A percentile compares a stretch with the other conserved stretches of the same genome.
Conservation (phyloP, 306 rosid species). For the Begonia peltatifolia region DNA sequence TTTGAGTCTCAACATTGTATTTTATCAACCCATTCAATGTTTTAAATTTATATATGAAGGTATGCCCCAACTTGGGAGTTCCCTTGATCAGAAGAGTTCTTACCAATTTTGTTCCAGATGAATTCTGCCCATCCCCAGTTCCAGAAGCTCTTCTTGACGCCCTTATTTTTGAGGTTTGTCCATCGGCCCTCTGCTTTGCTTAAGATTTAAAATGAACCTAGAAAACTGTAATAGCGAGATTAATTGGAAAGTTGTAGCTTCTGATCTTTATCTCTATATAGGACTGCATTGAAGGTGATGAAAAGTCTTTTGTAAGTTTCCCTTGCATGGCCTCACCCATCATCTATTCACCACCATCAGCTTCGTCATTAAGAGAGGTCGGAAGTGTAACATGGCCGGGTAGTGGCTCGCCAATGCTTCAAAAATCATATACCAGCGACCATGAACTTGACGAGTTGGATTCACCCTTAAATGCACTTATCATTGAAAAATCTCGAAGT, state of each 20-base stretch:
- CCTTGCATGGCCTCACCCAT: constrained; percentile 55
- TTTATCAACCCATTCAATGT: background rate
- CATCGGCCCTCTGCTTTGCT: background rate
- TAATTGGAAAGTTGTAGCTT: background rate
- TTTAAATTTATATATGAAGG: constrained; percentile 18
- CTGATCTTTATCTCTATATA: constrained; percentile 12
- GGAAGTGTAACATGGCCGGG: constrained; percentile 28
- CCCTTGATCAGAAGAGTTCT: constrained; percentile 55
- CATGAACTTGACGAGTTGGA: constrained; percentile 83
- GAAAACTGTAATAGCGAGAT: too few relatives aligned
- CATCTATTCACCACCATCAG: constrained; percentile 45
- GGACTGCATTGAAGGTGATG: constrained; percentile 33
- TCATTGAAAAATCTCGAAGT: constrained; percentile 27
- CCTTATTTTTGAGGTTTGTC: constrained; percentile 51
- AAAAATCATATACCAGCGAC: constrained; percentile 61
- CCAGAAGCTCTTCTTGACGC: constrained; percentile 50
- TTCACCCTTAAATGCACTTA: constrained; percentile 52
- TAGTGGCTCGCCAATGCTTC: constrained; percentile 40
- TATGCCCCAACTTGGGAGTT: constrained; percentile 60
- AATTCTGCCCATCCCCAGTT: constrained; percentile 66
- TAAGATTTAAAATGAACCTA: too few relatives aligned
- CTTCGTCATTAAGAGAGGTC: constrained; percentile 37
- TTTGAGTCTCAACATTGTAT: background rate
- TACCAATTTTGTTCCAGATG: constrained; percentile 71
- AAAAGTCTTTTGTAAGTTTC: constrained; percentile 30